A percentile compares a stretch with the other conserved stretches of the same genome.
Evolutionary conservation across 345 rosid genomes (phyloP).

Genomic region (Populus nigra): DNA sequence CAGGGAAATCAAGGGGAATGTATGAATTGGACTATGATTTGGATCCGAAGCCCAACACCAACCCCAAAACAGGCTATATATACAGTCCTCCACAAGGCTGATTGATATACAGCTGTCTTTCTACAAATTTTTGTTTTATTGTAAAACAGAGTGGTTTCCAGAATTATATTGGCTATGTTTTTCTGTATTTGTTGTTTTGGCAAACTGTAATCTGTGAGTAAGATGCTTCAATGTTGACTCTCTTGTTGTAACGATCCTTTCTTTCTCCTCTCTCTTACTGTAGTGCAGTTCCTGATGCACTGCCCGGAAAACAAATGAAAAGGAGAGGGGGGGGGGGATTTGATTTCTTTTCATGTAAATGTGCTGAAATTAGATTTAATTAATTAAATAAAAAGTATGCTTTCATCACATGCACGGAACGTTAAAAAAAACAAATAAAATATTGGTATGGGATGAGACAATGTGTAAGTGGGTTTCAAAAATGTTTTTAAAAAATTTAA

Average conservation of each 20-base stretch:
- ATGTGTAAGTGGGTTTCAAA: no score
- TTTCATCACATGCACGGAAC: no score
- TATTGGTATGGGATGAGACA: no score
- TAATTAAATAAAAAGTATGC: no score
- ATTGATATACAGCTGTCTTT: not conserved
- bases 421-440: no score
- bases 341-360: no score
- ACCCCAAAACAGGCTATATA: conserved; percentile 42
- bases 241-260: not conserved
- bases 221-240: not conserved
- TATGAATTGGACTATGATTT: conserved; percentile 45
- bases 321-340: no score
- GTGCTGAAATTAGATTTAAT: no score
- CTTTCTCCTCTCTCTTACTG: not conserved
- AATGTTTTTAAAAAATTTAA: no score
- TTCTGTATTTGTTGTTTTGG: not conserved
- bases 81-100: conserved; percentile 35
- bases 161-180: not conserved
- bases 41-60: conserved; percentile 45
- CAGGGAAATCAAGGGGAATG: conserved; percentile 32
- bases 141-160: not conserved
- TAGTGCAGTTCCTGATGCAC: not conserved
- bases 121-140: not conserved
- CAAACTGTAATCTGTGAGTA: conserved; percentile 9
- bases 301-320: not conserved